These are phyloP conservation scores for Exophiala sp. DNA, from an alignment of 2,329 filamentous ascomycete species.

Conservation along the genomic window DNA sequence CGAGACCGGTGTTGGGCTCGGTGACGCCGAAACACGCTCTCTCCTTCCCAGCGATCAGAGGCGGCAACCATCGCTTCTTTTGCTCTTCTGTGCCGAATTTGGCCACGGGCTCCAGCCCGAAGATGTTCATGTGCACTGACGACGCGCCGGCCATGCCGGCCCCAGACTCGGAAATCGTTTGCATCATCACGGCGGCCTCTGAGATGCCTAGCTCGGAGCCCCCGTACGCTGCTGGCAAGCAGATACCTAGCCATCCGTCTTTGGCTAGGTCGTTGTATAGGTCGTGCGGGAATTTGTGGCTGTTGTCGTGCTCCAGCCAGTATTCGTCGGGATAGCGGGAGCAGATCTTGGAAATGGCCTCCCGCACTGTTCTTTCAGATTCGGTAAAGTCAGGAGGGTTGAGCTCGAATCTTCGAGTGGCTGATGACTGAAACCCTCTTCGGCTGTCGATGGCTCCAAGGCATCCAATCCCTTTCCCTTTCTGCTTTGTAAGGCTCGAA, in stretches of 20 bases:
- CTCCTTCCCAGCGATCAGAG: conserved; percentile 39
- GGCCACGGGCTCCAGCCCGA: conserved; percentile 42
- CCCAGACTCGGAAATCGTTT: conserved; percentile 43
- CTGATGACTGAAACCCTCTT: no score
- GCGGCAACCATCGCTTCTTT: conserved; percentile 36
- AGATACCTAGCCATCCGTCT: conserved; percentile 44
- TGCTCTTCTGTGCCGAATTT: conserved; percentile 43
- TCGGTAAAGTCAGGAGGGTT: conserved; percentile 37
- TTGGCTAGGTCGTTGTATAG: conserved; percentile 38
- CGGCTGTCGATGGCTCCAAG: no score
- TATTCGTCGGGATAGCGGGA: conserved; percentile 39
- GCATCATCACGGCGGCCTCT: conserved; percentile 45
- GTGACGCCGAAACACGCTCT: conserved; percentile 42
- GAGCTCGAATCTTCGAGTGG: conserved; percentile 11
- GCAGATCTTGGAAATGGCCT: conserved; percentile 42
- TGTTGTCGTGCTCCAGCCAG: conserved; percentile 38
- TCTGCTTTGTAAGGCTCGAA: no score
- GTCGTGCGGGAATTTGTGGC: conserved; percentile 37
- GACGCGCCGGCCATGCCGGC: conserved; percentile 41
- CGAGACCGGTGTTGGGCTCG: conserved; percentile 41
- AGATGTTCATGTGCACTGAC: conserved; percentile 46
- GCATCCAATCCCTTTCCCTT: conserved; percentile 27
- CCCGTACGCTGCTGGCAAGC: conserved; percentile 40
- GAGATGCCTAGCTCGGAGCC: conserved; percentile 40
- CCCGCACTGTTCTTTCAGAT: conserved; percentile 39